phyloP scores from a whole-genome alignment of 495 filamentous ascomycete genomes.

The Ramalina peruviana region DNA sequence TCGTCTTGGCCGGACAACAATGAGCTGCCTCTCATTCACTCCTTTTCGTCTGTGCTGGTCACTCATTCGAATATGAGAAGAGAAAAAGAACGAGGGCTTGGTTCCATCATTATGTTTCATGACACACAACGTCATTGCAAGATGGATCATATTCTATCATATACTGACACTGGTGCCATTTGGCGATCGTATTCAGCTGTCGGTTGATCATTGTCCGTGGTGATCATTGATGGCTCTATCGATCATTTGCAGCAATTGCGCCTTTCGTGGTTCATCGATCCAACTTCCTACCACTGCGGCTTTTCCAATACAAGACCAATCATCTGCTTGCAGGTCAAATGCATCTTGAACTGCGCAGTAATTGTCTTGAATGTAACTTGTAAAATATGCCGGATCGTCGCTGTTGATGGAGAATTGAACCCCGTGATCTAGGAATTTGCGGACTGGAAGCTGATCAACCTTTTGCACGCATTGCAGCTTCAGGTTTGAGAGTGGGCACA shows the following conservation, averaged over 20 bases:
- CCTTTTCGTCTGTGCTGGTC: no score
- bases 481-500: conserved; percentile 66
- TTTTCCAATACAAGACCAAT: conserved; percentile 52
- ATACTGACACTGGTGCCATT: no score
- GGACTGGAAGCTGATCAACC: conserved; percentile 47
- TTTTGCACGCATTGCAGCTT: conserved; percentile 41
- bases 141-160: no score
- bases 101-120: background rate
- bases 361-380: conserved; percentile 61
- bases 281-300: conserved; percentile 50
- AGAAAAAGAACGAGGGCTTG: background rate
- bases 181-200: no score
- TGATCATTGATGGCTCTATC: conserved; percentile 14
- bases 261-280: conserved; percentile 31
- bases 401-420: conserved; percentile 59
- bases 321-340: conserved; percentile 41
- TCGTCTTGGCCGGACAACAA: no score
- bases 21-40: no score
- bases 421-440: conserved; percentile 48
- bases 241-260: conserved; percentile 24
- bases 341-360: conserved; percentile 66
- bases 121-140: background rate
- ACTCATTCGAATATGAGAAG: background rate
- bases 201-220: background rate
- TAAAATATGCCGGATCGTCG: conserved; percentile 75